These are phyloP conservation scores for Cercophora scortea DNA, from an alignment of 495 filamentous ascomycete genomes.

Conservation along the genomic window DNA sequence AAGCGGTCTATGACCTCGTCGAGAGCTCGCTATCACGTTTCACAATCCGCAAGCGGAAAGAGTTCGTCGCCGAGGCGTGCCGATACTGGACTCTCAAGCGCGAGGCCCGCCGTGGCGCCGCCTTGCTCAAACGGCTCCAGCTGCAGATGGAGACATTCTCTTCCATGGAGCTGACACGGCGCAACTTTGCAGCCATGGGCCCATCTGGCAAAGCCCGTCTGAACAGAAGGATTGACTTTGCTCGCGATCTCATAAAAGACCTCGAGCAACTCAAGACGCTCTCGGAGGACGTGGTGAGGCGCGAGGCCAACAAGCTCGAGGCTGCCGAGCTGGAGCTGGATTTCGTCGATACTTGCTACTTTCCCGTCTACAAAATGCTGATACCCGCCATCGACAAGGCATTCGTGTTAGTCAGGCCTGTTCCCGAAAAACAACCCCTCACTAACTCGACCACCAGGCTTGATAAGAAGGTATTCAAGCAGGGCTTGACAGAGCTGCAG, in stretches of 20 bases:
- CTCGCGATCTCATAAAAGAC: slow-evolving; percentile 63
- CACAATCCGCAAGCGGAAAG: slow-evolving; percentile 72
- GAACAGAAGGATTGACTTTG: slow-evolving; percentile 79
- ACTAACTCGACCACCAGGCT: slow-evolving; percentile 44
- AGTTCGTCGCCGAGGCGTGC: slow-evolving; percentile 86
- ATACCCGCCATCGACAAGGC: slow-evolving; percentile 77
- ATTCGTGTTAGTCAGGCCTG: slow-evolving; percentile 42
- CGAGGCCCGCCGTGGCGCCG: slow-evolving; percentile 83
- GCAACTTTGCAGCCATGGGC: slow-evolving; percentile 90
- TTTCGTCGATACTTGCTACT: slow-evolving; percentile 81
- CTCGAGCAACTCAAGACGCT: slow-evolving; percentile 64
- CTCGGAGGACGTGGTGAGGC: slow-evolving; percentile 58
- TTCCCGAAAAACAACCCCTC: background rate
- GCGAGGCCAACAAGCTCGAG: slow-evolving; percentile 67
- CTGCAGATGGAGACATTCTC: slow-evolving; percentile 91
- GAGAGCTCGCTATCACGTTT: slow-evolving; percentile 74
- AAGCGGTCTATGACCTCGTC: slow-evolving; percentile 72
- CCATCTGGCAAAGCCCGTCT: slow-evolving; percentile 71
- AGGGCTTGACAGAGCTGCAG: slow-evolving; percentile 55
- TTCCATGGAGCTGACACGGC: slow-evolving; percentile 88
- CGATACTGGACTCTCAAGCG: slow-evolving; percentile 97
- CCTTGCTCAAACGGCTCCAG: slow-evolving; percentile 85
- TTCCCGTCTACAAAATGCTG: slow-evolving; percentile 73
- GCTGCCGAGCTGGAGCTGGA: slow-evolving; percentile 65
- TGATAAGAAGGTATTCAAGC: slow-evolving; percentile 66